Conservation (phyloP, 257 asterid genomes). For the Sherardia arvensis region DNA sequence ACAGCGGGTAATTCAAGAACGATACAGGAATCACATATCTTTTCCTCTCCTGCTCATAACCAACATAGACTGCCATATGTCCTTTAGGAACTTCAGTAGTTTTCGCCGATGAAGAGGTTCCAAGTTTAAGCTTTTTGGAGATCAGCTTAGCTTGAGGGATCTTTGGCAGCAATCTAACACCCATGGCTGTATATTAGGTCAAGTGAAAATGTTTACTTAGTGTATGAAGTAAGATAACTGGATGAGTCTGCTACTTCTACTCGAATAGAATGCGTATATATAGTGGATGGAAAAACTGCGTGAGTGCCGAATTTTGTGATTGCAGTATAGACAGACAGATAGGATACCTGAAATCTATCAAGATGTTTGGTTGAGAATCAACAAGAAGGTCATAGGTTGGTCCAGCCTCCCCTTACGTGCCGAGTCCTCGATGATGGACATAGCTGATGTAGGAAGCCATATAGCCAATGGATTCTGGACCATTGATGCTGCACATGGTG, state of each 20-base stretch:
- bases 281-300: no score
- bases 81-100: slow-evolving; percentile 34
- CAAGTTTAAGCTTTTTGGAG: not conserved
- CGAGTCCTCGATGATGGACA: not conserved
- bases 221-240: no score
- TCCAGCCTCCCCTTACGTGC: not conserved
- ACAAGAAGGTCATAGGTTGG: not conserved
- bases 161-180: not conserved
- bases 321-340: slow-evolving; percentile 2
- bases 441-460: not conserved
- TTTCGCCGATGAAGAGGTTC: not conserved
- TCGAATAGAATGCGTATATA: not conserved
- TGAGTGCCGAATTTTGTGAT: no score
- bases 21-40: slow-evolving; percentile 43
- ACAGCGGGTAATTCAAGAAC: slow-evolving; percentile 30
- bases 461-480: not conserved
- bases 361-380: not conserved
- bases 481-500: not conserved
- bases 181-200: not conserved
- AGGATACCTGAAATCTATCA: not conserved
- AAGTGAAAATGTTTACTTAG: not conserved
- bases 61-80: slow-evolving; percentile 43
- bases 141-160: slow-evolving; percentile 7
- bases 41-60: slow-evolving; percentile 26
- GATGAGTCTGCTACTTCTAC: not conserved